Conservation (phyloP, 257 asterid genomes). For the Jaltomata sinuosa region DNA sequence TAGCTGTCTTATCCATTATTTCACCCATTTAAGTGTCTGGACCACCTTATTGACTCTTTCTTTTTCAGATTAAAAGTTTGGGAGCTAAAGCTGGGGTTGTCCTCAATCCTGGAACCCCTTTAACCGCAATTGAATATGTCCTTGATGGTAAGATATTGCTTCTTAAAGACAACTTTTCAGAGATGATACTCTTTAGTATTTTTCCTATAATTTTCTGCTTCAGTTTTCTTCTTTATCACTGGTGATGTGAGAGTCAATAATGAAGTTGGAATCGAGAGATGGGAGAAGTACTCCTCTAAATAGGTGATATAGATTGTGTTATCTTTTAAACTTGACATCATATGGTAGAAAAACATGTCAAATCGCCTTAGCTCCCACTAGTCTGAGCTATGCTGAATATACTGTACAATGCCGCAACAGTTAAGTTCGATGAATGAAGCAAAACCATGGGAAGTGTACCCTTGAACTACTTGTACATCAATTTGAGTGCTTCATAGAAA, state of each 20-base stretch:
- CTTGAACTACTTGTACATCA: neutral
- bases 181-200: neutral
- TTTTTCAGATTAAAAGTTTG: constrained; percentile 63
- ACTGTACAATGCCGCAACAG: neutral
- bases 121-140: constrained; percentile 77
- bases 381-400: neutral
- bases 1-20: neutral
- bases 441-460: neutral
- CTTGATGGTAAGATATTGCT: constrained; percentile 69
- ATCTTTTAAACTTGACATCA: neutral
- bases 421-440: neutral
- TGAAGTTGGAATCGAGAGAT: neutral
- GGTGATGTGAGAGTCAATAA: neutral
- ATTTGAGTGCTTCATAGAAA: neutral
- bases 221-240: neutral
- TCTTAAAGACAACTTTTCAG: neutral
- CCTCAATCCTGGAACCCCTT: constrained; percentile 89
- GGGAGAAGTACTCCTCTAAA: neutral
- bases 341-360: neutral
- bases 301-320: neutral
- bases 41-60: constrained; percentile 1
- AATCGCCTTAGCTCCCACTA: neutral
- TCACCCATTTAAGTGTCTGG: neutral
- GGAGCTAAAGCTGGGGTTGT: constrained; percentile 99
- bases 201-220: neutral